Base-by-base conservation (phyloP, 2,329 filamentous ascomycete species). In the Beauveria brongniartii region DNA sequence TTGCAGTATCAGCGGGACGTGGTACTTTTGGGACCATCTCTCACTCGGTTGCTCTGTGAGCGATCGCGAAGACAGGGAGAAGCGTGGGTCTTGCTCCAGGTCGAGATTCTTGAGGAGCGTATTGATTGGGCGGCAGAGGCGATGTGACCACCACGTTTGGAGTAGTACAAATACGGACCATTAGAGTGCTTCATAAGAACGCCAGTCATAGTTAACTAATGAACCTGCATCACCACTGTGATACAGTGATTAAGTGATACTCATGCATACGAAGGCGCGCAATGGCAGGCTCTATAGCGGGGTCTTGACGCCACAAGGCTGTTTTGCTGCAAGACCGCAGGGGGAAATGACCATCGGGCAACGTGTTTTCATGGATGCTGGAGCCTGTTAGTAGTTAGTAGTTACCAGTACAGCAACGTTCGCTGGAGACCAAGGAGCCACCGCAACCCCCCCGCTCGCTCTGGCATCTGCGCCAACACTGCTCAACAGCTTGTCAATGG, bases 81-180 rank as follows among this genome's bases (percentile, higher is more conserved):
- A 41, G 47, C 56, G 56, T 59, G 58, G 58, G 58, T 59, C 50
- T 52, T 40, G 47, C 50, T 60, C 57, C 41, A 46, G 40, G 22
- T 20, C 48, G 57, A 37, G 48, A 59, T 59, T 30, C 28, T 9
- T 40, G 4, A 40, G 26, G 28, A 54, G 41, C 14, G 22, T 28
- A 47, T 47, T 60, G 57, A 60, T 60, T 60, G 57, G 57, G 28
- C 28, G 26, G 40, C 24, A 12, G 48, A 52, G 50, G 50, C 48
- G 40, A 28, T 51, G 34, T 14, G 50, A 44, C 55, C 37, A 58
- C 55, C 34, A 34, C 24, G 55, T 58, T 51, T 41, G 12, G 46
- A 30, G 55, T 51, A 44, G 47, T 14, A 51, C 55, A 34, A 44
- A 47, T 34, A 51, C 18, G 46, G 37, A 41, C 37, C 55, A 34